Evolutionary conservation across 129 eudicot genomes (phyloP), one percentile per base, ranked within the genome.

Genomic region (Lactuca saligna): DNA sequence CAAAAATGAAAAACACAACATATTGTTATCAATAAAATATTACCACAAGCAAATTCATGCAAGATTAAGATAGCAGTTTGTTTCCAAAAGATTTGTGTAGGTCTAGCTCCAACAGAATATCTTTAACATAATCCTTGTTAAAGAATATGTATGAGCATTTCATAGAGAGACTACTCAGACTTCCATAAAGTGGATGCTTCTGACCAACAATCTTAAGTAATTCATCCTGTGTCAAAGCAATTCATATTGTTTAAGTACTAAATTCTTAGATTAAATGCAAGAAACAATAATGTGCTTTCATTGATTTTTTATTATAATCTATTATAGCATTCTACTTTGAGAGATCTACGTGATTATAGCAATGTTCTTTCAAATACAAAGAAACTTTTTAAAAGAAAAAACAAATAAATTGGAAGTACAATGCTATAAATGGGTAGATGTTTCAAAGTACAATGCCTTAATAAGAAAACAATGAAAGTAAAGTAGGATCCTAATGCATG

Each of bases 41-140:
- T 85, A 93, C 99, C 97, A 85, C 97, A 53, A 93, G 90, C 46
- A 93, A 63, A 82, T 88, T 83, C 85, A 89, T 82, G 95, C 95
- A 85, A 70, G 99, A 83, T 82, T 89, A 74, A 67, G 78, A 63
- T 39, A 74, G 69, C 32, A 83, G 73, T 32, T 74, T 76, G 63
- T 61, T 79, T 78, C 74, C 85, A 55, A 90, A 73, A 63, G 88
- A 63, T 80, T 86, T 89, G n/a, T 79, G 89, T 39, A 48, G n/a
- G 53, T 75, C 80, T 34, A 80, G 75, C 86, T 86, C 95, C n/a
- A 62, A 76, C 72, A 93, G 80, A 77, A 93, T 75, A 81, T 89
- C 91, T 79, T 85, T 93, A 63, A 90, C 90, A 75, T 86, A 86
- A 62, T 93, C 99, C 86, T 93, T 93, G 84, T 85, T 81, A 70